Conservation (phyloP, 176 grass and related monocot species). For the Eleusine coracana region DNA sequence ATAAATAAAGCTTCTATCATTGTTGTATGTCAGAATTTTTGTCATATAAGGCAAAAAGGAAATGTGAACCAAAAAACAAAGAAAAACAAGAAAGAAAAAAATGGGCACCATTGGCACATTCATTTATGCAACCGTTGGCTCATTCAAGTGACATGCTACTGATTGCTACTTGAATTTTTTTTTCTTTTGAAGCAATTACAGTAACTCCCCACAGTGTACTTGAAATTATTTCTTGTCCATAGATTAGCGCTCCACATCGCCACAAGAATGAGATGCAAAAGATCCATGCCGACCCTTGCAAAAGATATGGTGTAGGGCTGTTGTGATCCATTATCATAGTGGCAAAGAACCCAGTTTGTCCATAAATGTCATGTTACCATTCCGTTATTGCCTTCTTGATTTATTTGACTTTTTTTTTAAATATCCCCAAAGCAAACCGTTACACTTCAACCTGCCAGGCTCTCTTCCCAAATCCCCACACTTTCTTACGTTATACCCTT, state of each 20-base stretch:
- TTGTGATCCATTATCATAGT: not conserved
- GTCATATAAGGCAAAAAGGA: not conserved
- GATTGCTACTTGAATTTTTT: not conserved
- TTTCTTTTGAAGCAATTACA: too few relatives aligned
- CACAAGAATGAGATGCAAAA: not conserved
- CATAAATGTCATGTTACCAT: not conserved
- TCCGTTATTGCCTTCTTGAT: not conserved
- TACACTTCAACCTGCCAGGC: too few relatives aligned
- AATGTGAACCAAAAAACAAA: not conserved
- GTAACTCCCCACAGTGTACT: not conserved
- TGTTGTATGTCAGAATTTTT: not conserved
- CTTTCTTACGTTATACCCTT: not conserved
- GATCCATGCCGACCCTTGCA: not conserved
- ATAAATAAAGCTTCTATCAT: not conserved
- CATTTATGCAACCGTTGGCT: not conserved
- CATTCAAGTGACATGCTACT: not conserved
- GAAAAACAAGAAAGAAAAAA: not conserved
- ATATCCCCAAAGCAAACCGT: not conserved
- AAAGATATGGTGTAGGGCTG: not conserved
- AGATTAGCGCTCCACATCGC: not conserved
- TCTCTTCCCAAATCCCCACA: too few relatives aligned
- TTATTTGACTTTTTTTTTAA: not conserved
- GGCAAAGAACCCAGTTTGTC: not conserved
- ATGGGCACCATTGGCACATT: not conserved
- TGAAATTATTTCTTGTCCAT: not conserved